Percentiles rank a stretch among this genome's conserved stretches.
Evolutionary conservation across 129 eudicot species (phyloP).

Genomic region (Escallonia herrerae): DNA sequence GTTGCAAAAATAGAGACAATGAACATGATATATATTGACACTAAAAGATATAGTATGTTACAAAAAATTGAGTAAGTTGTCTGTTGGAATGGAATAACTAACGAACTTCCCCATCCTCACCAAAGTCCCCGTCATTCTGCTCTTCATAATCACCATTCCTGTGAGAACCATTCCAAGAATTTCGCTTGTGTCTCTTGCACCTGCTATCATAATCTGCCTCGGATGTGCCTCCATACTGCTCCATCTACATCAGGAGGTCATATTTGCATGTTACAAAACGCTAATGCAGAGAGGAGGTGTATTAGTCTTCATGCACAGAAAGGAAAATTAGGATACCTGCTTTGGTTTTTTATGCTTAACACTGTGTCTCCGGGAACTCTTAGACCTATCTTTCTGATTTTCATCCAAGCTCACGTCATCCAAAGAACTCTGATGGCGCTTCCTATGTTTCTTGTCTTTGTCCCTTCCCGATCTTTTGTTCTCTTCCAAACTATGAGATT

Average conservation of each 20-base stretch:
- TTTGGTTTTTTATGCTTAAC: slow-evolving; percentile 54
- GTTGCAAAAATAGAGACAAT: no score
- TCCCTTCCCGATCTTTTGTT: slow-evolving; percentile 61
- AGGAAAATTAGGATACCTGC: slow-evolving; percentile 27
- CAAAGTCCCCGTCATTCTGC: no score
- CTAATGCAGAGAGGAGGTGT: background rate
- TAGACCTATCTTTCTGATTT: slow-evolving; percentile 41
- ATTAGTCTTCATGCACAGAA: background rate
- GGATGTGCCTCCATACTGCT: slow-evolving; percentile 31
- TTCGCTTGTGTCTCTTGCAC: no score
- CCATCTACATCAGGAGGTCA: slow-evolving; percentile 36
- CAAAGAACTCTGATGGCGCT: slow-evolving; percentile 29
- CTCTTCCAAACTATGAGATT: slow-evolving; percentile 30
- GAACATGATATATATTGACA: no score
- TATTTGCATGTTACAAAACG: background rate
- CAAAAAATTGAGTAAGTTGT: no score
- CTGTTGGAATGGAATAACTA: no score
- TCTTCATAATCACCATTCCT: no score
- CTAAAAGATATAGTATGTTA: no score
- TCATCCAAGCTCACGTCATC: slow-evolving; percentile 47
- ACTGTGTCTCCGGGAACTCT: slow-evolving; percentile 49
- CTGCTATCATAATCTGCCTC: no score
- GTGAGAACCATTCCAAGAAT: no score
- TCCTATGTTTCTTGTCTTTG: slow-evolving; percentile 47
- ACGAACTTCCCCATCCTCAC: no score